Base-by-base conservation (phyloP, 495 filamentous ascomycete genomes). In the Pseudoneurospora amorphoporcata region DNA sequence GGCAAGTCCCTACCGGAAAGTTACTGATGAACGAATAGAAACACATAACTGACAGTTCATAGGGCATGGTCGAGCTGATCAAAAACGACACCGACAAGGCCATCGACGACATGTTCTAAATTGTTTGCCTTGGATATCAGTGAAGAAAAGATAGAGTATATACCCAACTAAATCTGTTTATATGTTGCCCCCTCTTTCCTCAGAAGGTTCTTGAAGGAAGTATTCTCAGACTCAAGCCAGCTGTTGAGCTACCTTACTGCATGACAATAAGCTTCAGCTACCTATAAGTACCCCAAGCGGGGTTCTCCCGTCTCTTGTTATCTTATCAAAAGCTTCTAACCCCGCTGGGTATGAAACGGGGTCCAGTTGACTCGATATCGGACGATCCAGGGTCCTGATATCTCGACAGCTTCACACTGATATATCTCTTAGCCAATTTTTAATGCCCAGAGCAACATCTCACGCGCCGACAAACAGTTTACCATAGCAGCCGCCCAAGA, bases 1-100 rank as follows among this genome's bases (percentile, higher is more conserved):
- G 83, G 95, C 95, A 83, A 80, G 88, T 80, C 42, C 37, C 68
- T 39, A 23, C 68, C 3, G 9, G 3, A 3, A 53, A n/a, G 1
- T n/a, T 35, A 5, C 37, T 10, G 23, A 58, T 2, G 10, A 32
- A 32, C 29, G 29, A 23, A 53, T 23, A 8, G 40, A 70, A 14
- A 58, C 39, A 37, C 16, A 42, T 16, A 19, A 8, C 19, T 61
- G 7, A 61, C 29, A 0, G 53, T 35, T 61, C 6, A 32, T 3
- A 97, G 94, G 95, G 94, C 8, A 98, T 99, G 95, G 79, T 95
- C 58, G 93, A 95, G 45, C 83, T 99, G 76, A 98, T 99, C 80
- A 93, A 91, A 79, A 91, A 93, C 73, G 95, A 99, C 78, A 91
- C 95, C 39, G 94, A 98, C 77, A 97, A 97, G 81, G 88, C 89